Conservation (phyloP, 108 stramenopile genomes). For the Fragilariopsis cylindrus region DNA sequence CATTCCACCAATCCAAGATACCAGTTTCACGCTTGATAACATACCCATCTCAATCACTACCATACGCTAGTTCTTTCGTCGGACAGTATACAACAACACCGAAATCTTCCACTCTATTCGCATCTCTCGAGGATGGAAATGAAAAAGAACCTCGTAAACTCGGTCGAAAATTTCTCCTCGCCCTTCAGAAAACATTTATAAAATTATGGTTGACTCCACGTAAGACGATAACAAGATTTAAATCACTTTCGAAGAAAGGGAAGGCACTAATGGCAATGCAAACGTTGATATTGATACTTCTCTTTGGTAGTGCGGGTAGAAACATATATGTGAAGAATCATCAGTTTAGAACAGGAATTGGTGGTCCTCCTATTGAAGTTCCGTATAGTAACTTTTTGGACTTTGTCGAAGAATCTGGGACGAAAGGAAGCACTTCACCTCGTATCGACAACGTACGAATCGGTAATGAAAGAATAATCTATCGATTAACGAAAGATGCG, state of each 20-base stretch:
- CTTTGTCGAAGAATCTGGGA: slow-evolving; percentile 46
- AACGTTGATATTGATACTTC: slow-evolving; percentile 11
- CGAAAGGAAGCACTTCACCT: slow-evolving; percentile 7
- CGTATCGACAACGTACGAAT: slow-evolving; percentile 59
- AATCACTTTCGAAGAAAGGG: slow-evolving; percentile 25
- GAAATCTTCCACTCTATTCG: not conserved
- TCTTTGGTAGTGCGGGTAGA: slow-evolving; percentile 25
- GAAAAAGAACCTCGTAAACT: slow-evolving; percentile 7
- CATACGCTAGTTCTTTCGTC: too few relatives aligned
- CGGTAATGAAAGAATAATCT: slow-evolving; percentile 55
- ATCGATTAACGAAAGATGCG: slow-evolving; percentile 45
- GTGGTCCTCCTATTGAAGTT: slow-evolving; percentile 58
- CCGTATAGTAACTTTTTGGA: slow-evolving; percentile 75
- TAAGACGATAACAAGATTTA: slow-evolving; percentile 14
- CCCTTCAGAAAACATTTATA: slow-evolving; percentile 4
- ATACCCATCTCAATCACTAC: not conserved
- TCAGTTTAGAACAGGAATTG: slow-evolving; percentile 11
- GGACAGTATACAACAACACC: not conserved
- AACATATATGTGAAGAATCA: slow-evolving; percentile 16
- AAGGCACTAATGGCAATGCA: slow-evolving; percentile 36
- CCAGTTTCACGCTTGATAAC: not conserved
- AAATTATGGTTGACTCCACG: slow-evolving; percentile 4
- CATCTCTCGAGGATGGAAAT: slow-evolving; percentile 14
- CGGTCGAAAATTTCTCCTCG: slow-evolving; percentile 9
- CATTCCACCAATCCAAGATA: not conserved